Evolutionary conservation across 352 stramenopile species (phyloP), one percentile per base, ranked within the genome.

Genomic region (Phytophthora cactorum): DNA sequence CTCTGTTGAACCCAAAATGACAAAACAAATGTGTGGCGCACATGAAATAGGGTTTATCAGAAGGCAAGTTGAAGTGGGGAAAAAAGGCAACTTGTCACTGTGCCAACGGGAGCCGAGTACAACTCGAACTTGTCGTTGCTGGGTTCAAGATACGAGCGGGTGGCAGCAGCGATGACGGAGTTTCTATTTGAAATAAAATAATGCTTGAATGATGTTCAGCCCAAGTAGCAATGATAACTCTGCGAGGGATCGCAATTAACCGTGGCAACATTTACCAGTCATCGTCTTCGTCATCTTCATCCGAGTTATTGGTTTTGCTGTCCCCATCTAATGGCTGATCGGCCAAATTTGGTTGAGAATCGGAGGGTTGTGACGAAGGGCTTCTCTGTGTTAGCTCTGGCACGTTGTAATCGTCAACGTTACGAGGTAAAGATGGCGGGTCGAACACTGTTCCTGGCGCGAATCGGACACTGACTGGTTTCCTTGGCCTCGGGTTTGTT

Each of bases 281-380:
- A 46, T 78, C 70, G 17, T 75, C 68, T 17, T 77, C 65, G 5
- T 77, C 63, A 9, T 67, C 59, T 60, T 68, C 58, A 57, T 65
- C 56, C 28, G 46, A 74, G 41, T 56, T 52, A 38, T 49, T 72
- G 9, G 7, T 46, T 56, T 65, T 66, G 36, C 17, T 63, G 14
- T 60, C 32, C 25, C 0, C 44, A 36, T 22, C 29, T 14, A 53
- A 39, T 36, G 50, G 14, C 25, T 62, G 52, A 31, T 31, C 15
- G 44, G 32, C 22, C 50, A 47, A n/a, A 34, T n/a, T 6, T 39
- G 50, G 4, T 52, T 69, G 45, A 17, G 46, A 43, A 22, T 60
- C 11, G 11, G 14, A 38, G 12, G 22, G 47, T 12, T 46, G 17
- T 41, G 51, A 61, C 11, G 65, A n/a, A n/a, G 50, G 52, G 32